These are phyloP conservation scores for Mortierella alpina DNA, from an alignment of 192 early-diverging fungal genomes.

Conservation along the genomic window DNA sequence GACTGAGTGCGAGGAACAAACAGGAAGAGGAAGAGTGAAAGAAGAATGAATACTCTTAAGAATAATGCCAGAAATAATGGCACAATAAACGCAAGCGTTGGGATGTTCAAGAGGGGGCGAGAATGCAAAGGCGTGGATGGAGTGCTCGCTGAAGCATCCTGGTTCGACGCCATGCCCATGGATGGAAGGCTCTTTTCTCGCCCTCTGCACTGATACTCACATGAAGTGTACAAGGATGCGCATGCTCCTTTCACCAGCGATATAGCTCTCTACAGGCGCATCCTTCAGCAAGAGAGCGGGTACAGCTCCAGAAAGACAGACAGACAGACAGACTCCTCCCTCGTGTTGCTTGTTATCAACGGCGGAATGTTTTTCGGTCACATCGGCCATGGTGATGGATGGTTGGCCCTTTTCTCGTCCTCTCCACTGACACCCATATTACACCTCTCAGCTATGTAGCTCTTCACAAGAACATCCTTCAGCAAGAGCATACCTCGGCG, in stretches of 20 bases:
- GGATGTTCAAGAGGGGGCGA: not conserved
- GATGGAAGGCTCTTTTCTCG: too few species aligned
- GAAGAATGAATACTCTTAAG: constrained; percentile 2
- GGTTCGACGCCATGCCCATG: too few species aligned
- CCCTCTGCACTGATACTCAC: too few species aligned
- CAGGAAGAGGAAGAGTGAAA: not conserved
- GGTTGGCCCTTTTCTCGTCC: too few species aligned
- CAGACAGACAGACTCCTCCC: too few species aligned
- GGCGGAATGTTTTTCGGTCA: too few species aligned
- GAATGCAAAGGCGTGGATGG: not conserved
- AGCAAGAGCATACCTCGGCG: too few species aligned
- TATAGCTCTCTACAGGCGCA: not conserved
- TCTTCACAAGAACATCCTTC: too few species aligned
- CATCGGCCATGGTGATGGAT: too few species aligned
- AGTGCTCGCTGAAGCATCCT: not conserved
- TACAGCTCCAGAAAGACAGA: not conserved
- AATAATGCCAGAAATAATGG: not conserved
- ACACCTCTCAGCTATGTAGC: too few species aligned
- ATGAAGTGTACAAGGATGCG: not conserved
- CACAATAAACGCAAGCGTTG: not conserved
- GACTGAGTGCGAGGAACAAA: not conserved
- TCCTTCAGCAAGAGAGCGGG: not conserved
- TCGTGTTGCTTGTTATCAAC: too few species aligned
- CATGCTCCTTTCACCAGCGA: not conserved
- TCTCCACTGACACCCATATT: too few species aligned